Base-by-base conservation (phyloP, 176 grass and related monocot genomes). In the Puccinellia tenuiflora region DNA sequence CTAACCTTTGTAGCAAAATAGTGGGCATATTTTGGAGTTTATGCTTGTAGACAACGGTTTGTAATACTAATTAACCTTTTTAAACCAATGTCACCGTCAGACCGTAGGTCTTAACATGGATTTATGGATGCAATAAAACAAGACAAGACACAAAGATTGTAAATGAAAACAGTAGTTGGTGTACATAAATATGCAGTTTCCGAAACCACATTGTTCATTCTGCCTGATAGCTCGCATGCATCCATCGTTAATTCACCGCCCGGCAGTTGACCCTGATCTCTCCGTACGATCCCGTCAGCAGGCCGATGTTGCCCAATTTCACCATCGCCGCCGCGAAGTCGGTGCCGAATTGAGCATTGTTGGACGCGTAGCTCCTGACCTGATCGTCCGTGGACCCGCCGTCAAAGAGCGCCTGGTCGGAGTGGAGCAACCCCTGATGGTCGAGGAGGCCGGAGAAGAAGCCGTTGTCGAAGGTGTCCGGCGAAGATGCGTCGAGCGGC, bases 361-460 rank as follows among this genome's bases (percentile, higher is more conserved):
- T 42, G 53, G 50, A n/a, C 13, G 54, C 77, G 77, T 90, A 92
- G 33, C 17, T 26, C 30, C 30, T 30, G 22, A 92, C 84, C 2
- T 85, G 68, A 0, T 20, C 60, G 46, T 90, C 87, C 46, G 70
- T 79, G 1, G 80, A 69, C 21, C 80, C 84, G n/a, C 81, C 59
- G 59, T 3, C 76, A 85, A 83, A 93, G 20, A 93, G 68, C 74
- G 79, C 82, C 78, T 93, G 91, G 66, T 93, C 91, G 51, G 91
- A 90, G 75, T 82, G 91, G 50, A 93, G 88, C 22, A 93, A 79
- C 1, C 91, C 85, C 5, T 22, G 63, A 3, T 6, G 67, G 31
- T 5, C 2, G 63, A 90, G 12, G 38, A 93, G 91, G 67, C 61
- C 72, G 9, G 17, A 21, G 88, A 46, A 93, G 87, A 76, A 93